A percentile compares a stretch with the other conserved stretches of the same genome.
phyloP scores from a whole-genome alignment of 768 basidiomycete genomes.

The Podaxis sp. region DNA sequence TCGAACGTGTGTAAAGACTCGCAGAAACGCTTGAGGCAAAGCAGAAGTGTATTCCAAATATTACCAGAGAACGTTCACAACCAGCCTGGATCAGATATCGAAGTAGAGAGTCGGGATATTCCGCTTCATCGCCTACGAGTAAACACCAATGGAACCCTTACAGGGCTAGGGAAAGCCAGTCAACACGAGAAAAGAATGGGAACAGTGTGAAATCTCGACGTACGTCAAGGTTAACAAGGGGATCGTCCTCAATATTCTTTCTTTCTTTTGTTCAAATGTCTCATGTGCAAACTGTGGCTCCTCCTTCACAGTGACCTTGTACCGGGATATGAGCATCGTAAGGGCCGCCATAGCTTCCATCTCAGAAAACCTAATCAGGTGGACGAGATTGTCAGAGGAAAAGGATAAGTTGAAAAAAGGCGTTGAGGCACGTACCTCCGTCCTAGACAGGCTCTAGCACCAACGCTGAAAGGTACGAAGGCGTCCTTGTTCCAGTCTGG shows the following conservation, averaged over 20 bases:
- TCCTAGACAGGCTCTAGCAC: slow-evolving; percentile 41
- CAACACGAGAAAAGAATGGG: too few relatives aligned
- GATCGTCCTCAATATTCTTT: slow-evolving; percentile 29
- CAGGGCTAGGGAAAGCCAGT: neutral
- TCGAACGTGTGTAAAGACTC: too few relatives aligned
- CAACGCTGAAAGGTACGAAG: slow-evolving; percentile 23
- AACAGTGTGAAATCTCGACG: slow-evolving; percentile 16
- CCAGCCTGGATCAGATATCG: neutral
- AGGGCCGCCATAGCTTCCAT: slow-evolving; percentile 42
- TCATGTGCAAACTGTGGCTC: slow-evolving; percentile 42
- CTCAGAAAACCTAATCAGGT: slow-evolving; percentile 34
- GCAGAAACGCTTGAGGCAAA: too few relatives aligned
- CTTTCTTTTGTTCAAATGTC: slow-evolving; percentile 37
- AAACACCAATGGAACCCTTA: neutral
- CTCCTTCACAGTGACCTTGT: slow-evolving; percentile 41
- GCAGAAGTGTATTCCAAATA: too few relatives aligned
- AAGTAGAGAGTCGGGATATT: neutral
- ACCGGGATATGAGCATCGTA: slow-evolving; percentile 40
- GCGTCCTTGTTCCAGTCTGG: slow-evolving; percentile 17
- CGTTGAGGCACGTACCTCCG: slow-evolving; percentile 26
- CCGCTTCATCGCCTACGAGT: neutral
- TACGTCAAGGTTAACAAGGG: slow-evolving; percentile 25
- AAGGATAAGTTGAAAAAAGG: too few relatives aligned
- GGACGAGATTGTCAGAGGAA: neutral
- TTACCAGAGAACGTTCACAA: too few relatives aligned